These are phyloP conservation scores for Syzygium aromaticum DNA, from an alignment of 345 rosid genomes.

Conservation along the genomic window DNA sequence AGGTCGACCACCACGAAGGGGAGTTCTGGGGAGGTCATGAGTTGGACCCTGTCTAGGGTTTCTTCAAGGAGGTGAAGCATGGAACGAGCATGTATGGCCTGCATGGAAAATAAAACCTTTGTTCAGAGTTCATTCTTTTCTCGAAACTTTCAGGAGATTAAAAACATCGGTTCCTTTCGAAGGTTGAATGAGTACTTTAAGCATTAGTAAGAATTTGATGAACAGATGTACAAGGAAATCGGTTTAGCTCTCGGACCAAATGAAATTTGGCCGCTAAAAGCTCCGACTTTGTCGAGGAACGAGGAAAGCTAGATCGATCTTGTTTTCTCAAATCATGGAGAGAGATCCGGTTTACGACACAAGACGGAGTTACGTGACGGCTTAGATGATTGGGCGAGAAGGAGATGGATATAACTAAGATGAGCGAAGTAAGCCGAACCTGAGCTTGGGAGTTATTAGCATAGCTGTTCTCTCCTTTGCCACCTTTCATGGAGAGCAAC, in stretches of 20 bases:
- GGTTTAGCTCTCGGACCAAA: not conserved
- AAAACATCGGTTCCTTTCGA: not conserved
- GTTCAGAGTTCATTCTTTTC: not conserved
- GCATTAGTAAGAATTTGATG: not conserved
- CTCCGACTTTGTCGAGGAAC: not conserved
- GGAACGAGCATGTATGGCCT: conserved; percentile 86
- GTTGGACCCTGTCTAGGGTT: conserved; percentile 65
- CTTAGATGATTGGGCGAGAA: not conserved
- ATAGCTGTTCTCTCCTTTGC: conserved; percentile 86
- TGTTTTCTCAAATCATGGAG: not conserved
- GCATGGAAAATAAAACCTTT: conserved; percentile 6
- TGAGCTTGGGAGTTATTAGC: conserved; percentile 97
- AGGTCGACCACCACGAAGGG: conserved; percentile 81
- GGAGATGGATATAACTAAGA: not conserved
- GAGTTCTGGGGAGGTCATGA: conserved; percentile 29
- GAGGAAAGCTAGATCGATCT: not conserved
- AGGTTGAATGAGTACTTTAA: not conserved
- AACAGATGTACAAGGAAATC: not conserved
- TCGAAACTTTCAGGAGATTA: not conserved
- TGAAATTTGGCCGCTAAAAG: not conserved
- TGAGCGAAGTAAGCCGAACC: conserved; percentile 23
- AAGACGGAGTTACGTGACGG: not conserved
- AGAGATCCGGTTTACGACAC: not conserved
- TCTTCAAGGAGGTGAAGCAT: conserved; percentile 82
- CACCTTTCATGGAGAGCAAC: conserved; percentile 91